Base-by-base conservation (phyloP, 108 stramenopile genomes). In the Parmales sp. region DNA sequence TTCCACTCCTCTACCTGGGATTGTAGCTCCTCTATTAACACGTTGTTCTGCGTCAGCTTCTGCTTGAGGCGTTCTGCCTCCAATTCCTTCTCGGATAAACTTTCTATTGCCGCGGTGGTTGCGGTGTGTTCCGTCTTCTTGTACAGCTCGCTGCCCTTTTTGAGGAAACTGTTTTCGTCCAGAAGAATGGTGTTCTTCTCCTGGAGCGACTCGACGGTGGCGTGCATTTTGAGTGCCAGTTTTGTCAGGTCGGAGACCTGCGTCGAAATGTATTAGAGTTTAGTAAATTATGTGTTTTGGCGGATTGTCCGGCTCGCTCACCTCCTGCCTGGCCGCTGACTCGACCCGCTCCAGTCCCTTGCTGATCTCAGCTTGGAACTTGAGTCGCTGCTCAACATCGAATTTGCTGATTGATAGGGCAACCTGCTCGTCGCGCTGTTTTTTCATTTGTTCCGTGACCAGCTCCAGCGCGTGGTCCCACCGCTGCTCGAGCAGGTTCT, bases 321-420 rank as follows among this genome's bases (percentile, higher is more conserved):
- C 54, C 36, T 60, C 54, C 25, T 60, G 54, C 16, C 54, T 28
- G n/a, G 54, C 54, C 4, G 54, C 54, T 9, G 54, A 3, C 28
- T 60, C 54, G 28, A 60, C 54, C 6, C 54, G 54, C 26, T 60
- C 54, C 13, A 60, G 54, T 4, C 54, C 54, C 54, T 60, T 60
- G 54, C 26, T 26, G 4, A 60, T 60, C 54, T 60, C 54, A 1
- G 54, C 54, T 20, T 60, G 54, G 54, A 60, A 60, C 54, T 60
- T 60, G 8, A 60, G 31, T 1, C 54, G 25, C 54, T 60, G 54
- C 54, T 60, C 54, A 34, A 60, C 54, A 34, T 60, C 54, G 36
- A 60, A 60, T 34, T 60, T 60, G 29, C 29, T 34, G 31, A 60
- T 34, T 13, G 54, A 28, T 34, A 60, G 28, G 2, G 54, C 54